Evolutionary conservation across 495 filamentous ascomycete species (phyloP).

Genomic region (Aspergillus avenaceus): DNA sequence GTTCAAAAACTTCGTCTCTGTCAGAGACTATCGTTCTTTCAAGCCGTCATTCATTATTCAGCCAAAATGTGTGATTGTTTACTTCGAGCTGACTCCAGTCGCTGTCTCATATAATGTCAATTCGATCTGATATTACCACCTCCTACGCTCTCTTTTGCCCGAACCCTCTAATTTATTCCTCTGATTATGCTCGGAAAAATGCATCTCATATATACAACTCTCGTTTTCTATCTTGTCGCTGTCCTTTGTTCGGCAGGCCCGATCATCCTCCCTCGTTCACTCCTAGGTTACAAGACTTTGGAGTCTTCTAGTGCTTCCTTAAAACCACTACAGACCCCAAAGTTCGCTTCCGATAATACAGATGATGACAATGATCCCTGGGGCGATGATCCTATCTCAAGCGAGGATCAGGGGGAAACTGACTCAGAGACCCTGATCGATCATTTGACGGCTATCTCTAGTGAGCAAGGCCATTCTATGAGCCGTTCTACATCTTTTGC

Average conservation of each 20-base stretch:
- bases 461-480: neutral
- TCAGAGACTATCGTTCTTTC: neutral
- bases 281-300: neutral
- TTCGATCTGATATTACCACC: neutral
- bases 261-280: constrained; percentile 22
- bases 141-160: neutral
- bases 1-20: neutral
- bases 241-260: constrained; percentile 33
- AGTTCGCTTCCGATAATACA: too few species aligned
- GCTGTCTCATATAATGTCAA: neutral
- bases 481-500: neutral
- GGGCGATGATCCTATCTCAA: neutral
- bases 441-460: neutral
- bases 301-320: too few species aligned
- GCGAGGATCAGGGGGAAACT: neutral
- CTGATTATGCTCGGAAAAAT: constrained; percentile 11
- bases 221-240: constrained; percentile 15
- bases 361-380: neutral
- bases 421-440: neutral
- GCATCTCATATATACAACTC: constrained; percentile 14
- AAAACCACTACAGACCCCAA: neutral
- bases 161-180: neutral
- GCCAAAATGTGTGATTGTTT: neutral
- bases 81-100: neutral
- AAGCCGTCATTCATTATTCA: neutral